Percentiles rank a stretch among this genome's conserved stretches.
These are phyloP conservation scores for Trametes villosa DNA, from an alignment of 768 basidiomycete genomes.

Conservation along the genomic window DNA sequence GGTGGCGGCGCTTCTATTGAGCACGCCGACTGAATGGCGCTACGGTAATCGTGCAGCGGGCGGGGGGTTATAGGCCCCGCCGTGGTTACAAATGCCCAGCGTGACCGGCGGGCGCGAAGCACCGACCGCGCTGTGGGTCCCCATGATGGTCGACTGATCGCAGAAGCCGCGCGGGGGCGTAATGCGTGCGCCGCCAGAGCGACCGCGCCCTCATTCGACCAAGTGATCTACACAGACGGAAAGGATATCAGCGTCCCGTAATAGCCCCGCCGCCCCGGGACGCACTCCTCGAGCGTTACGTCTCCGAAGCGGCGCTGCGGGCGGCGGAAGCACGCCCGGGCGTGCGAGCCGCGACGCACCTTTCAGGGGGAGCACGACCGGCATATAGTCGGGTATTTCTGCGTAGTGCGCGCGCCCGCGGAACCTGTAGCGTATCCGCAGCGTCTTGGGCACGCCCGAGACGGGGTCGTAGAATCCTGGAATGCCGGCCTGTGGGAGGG, in stretches of 20 bases:
- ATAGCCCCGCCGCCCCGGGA: conserved; percentile 14
- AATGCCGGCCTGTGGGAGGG: conserved; percentile 53
- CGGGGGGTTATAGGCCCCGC: conserved; percentile 1
- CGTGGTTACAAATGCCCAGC: conserved; percentile 9
- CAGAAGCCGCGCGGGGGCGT: conserved; percentile 14
- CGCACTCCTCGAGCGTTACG: background rate
- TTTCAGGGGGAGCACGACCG: conserved; percentile 75
- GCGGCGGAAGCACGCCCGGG: background rate
- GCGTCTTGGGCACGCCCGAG: conserved; percentile 68
- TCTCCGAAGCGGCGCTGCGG: background rate
- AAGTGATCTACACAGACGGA: conserved; percentile 21
- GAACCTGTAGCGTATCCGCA: conserved; percentile 80
- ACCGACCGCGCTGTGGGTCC: conserved; percentile 16
- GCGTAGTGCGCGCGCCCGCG: conserved; percentile 72
- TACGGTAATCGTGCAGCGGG: background rate
- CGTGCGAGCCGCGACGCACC: conserved; percentile 48
- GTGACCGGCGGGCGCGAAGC: conserved; percentile 11
- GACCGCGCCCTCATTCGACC: conserved; percentile 21
- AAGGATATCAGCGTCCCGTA: conserved; percentile 23
- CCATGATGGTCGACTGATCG: conserved; percentile 17
- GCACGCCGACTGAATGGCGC: conserved; percentile 15
- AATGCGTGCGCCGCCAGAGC: conserved; percentile 17
- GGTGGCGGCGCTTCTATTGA: conserved; percentile 15
- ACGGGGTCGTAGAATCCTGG: conserved; percentile 91
- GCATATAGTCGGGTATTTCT: conserved; percentile 72